Evolutionary conservation across 768 basidiomycete species (phyloP).

Genomic region (Boletellus ananiceps): DNA sequence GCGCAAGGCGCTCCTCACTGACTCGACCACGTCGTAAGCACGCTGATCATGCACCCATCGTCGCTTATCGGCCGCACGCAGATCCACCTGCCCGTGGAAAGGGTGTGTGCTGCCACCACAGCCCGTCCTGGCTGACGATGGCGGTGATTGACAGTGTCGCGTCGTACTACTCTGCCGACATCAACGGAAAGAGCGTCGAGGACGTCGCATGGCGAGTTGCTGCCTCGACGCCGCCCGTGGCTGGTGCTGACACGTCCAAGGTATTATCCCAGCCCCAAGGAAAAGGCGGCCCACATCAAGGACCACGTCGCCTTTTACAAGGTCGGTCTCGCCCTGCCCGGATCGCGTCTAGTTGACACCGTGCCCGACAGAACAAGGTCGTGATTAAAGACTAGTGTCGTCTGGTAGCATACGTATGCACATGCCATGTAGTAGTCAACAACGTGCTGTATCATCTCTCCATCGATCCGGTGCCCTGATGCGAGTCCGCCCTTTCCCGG

Average conservation of each 20-base stretch:
- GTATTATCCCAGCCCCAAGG: slow-evolving; percentile 60
- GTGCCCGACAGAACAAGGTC: slow-evolving; percentile 17
- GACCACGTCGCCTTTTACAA: slow-evolving; percentile 77
- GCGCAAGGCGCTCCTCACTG: slow-evolving; percentile 39
- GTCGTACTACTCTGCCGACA: slow-evolving; percentile 56
- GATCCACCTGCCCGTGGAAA: slow-evolving; percentile 66
- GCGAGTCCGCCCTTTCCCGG: no score
- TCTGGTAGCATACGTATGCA: no score
- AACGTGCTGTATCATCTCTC: no score
- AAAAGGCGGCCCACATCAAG: slow-evolving; percentile 58
- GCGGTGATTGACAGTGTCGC: slow-evolving; percentile 42
- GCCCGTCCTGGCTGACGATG: background rate
- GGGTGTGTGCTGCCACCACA: slow-evolving; percentile 39
- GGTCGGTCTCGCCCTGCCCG: slow-evolving; percentile 33
- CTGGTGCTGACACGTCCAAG: slow-evolving; percentile 31
- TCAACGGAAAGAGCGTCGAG: slow-evolving; percentile 44
- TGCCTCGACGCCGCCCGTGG: background rate
- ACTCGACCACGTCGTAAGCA: slow-evolving; percentile 52
- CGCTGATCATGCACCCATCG: background rate
- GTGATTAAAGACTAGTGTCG: slow-evolving; percentile 13
- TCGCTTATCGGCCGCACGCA: slow-evolving; percentile 18
- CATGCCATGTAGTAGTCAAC: no score
- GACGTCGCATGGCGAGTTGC: slow-evolving; percentile 63
- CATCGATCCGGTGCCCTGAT: no score
- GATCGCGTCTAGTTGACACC: background rate